Conservation (phyloP, 345 rosid genomes). For the Brassica incana region DNA sequence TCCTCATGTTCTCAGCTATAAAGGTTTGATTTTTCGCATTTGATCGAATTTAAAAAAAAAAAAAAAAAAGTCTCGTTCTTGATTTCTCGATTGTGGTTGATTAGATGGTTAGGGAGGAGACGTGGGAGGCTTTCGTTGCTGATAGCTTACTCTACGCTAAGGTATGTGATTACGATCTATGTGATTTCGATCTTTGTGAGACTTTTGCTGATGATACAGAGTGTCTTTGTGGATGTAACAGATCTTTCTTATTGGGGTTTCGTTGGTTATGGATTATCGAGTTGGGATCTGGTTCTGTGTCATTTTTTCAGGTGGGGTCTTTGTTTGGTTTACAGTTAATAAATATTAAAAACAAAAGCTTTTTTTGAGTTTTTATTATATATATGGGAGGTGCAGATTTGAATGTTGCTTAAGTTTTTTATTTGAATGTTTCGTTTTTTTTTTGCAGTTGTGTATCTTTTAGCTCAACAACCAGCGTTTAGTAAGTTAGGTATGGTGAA, state of each 20-base stretch:
- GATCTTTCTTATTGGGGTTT: conserved; percentile 69
- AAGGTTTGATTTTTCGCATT: conserved; percentile 46
- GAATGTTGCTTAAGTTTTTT: neutral
- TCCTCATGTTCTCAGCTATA: conserved; percentile 49
- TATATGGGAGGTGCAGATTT: conserved; percentile 6
- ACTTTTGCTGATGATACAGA: conserved; percentile 7
- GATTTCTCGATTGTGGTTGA: conserved; percentile 6
- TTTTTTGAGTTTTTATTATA: neutral
- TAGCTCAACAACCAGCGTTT: conserved; percentile 71
- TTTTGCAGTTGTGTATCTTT: conserved; percentile 59
- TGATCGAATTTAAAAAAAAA: neutral
- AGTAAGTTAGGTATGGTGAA: conserved; percentile 59
- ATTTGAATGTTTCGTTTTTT: conserved; percentile 19
- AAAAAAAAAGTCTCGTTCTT: neutral
- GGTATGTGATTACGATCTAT: conserved; percentile 33
- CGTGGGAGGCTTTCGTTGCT: conserved; percentile 75
- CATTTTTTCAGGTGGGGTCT: conserved; percentile 58
- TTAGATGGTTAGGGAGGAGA: conserved; percentile 69
- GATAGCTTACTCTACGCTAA: conserved; percentile 70
- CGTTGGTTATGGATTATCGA: conserved; percentile 68
- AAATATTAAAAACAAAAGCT: neutral
- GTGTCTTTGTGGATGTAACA: conserved; percentile 31
- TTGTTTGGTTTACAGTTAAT: neutral
- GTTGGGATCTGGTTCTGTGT: conserved; percentile 67
- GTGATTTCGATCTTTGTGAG: neutral